These are phyloP conservation scores for Epichloe scottii DNA, from an alignment of 2,329 filamentous ascomycete species.

Conservation along the genomic window DNA sequence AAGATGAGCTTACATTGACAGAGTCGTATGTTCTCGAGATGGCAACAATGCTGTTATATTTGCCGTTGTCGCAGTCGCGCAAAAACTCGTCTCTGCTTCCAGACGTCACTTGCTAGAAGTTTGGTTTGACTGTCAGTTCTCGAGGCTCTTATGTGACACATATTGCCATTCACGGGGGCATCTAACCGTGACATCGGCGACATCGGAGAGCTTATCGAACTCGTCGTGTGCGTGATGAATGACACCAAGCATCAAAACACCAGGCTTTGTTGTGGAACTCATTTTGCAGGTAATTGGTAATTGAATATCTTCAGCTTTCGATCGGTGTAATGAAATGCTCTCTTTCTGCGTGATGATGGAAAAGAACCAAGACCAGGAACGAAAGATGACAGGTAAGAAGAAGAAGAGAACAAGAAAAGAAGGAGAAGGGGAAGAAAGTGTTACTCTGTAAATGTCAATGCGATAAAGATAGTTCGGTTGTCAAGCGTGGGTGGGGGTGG, in stretches of 20 bases:
- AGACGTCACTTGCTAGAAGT: slow-evolving; percentile 7
- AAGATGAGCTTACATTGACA: slow-evolving; percentile 2
- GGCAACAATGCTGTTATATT: slow-evolving; percentile 42
- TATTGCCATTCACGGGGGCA: not conserved
- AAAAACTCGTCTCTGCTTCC: slow-evolving; percentile 9
- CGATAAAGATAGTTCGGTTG: not conserved
- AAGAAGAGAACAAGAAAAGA: not conserved
- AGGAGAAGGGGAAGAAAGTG: not conserved
- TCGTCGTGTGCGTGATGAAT: slow-evolving; percentile 10
- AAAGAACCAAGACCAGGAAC: too few relatives aligned
- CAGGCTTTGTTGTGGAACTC: slow-evolving; percentile 3
- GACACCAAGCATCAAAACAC: slow-evolving; percentile 11
- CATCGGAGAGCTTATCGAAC: slow-evolving; percentile 9
- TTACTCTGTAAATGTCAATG: too few relatives aligned
- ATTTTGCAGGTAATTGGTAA: not conserved
- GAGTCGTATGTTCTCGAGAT: slow-evolving; percentile 43
- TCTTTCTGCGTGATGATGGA: too few relatives aligned
- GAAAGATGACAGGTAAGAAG: not conserved
- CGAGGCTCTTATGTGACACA: not conserved
- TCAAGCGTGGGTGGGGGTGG: not conserved
- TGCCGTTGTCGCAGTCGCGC: slow-evolving; percentile 41
- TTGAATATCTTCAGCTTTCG: too few relatives aligned
- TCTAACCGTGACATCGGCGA: slow-evolving; percentile 8
- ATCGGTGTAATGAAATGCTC: too few relatives aligned
- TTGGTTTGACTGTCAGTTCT: not conserved